phyloP scores from a whole-genome alignment of 192 early-diverging fungal genomes.

The Polychytrium aggregatum region DNA sequence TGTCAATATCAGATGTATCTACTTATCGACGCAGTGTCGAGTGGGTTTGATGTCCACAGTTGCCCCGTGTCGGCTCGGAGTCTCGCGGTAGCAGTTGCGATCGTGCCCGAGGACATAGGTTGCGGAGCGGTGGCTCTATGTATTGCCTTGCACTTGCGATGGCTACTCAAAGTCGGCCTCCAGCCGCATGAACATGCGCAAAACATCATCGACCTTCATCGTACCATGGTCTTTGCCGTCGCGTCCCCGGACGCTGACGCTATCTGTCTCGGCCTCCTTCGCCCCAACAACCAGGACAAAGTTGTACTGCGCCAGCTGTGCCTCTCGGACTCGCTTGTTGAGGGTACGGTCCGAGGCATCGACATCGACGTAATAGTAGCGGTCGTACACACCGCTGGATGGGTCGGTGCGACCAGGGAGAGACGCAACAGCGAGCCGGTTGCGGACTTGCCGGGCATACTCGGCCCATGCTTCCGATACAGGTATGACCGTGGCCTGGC shows the following conservation, averaged over 20 bases:
- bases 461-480: constrained; percentile 44
- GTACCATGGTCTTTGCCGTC: constrained; percentile 49
- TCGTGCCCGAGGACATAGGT: too few relatives aligned
- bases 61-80: too few relatives aligned
- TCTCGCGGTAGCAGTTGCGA: too few relatives aligned
- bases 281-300: constrained; percentile 80
- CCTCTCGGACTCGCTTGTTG: constrained; percentile 66
- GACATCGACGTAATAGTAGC: constrained; percentile 60
- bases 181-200: constrained; percentile 25
- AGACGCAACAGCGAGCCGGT: constrained; percentile 5
- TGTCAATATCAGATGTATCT: too few relatives aligned
- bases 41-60: too few relatives aligned
- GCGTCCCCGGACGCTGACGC: constrained; percentile 61
- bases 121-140: too few relatives aligned
- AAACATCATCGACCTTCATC: constrained; percentile 47
- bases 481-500: constrained; percentile 81
- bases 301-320: constrained; percentile 74
- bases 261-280: constrained; percentile 55
- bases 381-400: not conserved
- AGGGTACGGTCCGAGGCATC: constrained; percentile 58
- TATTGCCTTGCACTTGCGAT: too few relatives aligned
- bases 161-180: not conserved
- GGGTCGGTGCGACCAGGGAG: too few relatives aligned
- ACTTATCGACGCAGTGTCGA: too few relatives aligned
- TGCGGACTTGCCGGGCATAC: constrained; percentile 51